Conservation (phyloP, 1,284 basidiomycete genomes). For the Exsudoporus floridanus region DNA sequence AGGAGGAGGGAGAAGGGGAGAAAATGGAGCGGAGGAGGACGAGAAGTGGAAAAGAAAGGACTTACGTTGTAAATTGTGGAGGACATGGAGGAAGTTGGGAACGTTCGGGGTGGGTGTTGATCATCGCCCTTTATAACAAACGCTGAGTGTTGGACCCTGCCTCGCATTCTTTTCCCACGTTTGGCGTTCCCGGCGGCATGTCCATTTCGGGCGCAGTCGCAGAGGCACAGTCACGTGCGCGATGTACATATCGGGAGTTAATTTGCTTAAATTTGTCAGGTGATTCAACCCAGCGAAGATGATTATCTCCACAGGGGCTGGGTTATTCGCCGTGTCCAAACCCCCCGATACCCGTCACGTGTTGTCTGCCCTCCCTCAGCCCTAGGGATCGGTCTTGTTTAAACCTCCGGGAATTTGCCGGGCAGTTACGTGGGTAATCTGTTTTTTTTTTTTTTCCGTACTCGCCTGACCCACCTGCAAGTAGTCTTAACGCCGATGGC, state of each 20-base stretch:
- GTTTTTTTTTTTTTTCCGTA: background rate
- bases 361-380: background rate
- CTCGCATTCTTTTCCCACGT: constrained; percentile 37
- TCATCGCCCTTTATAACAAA: constrained; percentile 42
- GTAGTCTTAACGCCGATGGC: no score
- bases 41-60: constrained; percentile 9
- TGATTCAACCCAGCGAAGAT: constrained; percentile 24
- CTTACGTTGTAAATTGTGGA: constrained; percentile 51
- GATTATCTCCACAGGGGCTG: constrained; percentile 13
- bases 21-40: background rate
- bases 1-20: background rate
- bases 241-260: constrained; percentile 19
- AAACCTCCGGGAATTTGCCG: background rate
- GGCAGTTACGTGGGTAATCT: constrained; percentile 12
- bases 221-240: constrained; percentile 35
- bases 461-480: background rate
- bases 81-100: constrained; percentile 43
- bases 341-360: no score
- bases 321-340: background rate
- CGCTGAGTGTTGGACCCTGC: constrained; percentile 35
- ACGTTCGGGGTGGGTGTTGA: constrained; percentile 39
- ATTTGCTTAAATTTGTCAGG: constrained; percentile 17
- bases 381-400: background rate
- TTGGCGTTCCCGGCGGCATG: constrained; percentile 37
- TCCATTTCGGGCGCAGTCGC: constrained; percentile 26